A percentile compares a stretch with the other conserved stretches of the same genome.
phyloP scores from a whole-genome alignment of 768 basidiomycete species.

The Hebeloma cylindrosporum region DNA sequence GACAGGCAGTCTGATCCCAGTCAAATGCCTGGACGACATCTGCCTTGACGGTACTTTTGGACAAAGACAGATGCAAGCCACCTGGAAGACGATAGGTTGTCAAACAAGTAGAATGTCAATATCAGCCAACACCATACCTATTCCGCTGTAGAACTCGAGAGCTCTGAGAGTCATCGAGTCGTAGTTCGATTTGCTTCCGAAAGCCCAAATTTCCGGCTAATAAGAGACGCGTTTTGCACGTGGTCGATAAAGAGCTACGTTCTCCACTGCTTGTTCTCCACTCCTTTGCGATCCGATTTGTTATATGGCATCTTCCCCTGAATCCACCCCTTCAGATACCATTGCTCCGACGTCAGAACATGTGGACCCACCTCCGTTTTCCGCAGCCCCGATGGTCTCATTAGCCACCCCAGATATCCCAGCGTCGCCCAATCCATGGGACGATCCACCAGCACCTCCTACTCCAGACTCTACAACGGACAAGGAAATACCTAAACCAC shows the following conservation, averaged over 20 bases:
- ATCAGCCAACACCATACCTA: slow-evolving; percentile 48
- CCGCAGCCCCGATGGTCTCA: slow-evolving; percentile 13
- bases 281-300: slow-evolving; percentile 1
- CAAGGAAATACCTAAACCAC: slow-evolving; percentile 20
- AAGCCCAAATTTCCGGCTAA: background rate
- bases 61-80: slow-evolving; percentile 69
- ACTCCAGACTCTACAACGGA: slow-evolving; percentile 19
- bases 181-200: background rate
- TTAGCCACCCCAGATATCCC: slow-evolving; percentile 22
- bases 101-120: background rate
- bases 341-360: slow-evolving; percentile 2
- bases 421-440: slow-evolving; percentile 42
- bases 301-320: slow-evolving; percentile 5
- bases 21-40: slow-evolving; percentile 70
- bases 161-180: slow-evolving; percentile 35
- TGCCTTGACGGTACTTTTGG: slow-evolving; percentile 46
- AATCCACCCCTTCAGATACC: slow-evolving; percentile 7
- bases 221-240: slow-evolving; percentile 22
- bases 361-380: slow-evolving; percentile 1
- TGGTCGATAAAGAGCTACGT: slow-evolving; percentile 3
- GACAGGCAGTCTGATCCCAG: slow-evolving; percentile 76
- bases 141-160: slow-evolving; percentile 79
- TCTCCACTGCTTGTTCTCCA: background rate
- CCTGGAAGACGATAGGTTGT: slow-evolving; percentile 40
- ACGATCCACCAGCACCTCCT: slow-evolving; percentile 25